phyloP scores from a whole-genome alignment of 495 filamentous ascomycete species.

The Penicillium paxilli region DNA sequence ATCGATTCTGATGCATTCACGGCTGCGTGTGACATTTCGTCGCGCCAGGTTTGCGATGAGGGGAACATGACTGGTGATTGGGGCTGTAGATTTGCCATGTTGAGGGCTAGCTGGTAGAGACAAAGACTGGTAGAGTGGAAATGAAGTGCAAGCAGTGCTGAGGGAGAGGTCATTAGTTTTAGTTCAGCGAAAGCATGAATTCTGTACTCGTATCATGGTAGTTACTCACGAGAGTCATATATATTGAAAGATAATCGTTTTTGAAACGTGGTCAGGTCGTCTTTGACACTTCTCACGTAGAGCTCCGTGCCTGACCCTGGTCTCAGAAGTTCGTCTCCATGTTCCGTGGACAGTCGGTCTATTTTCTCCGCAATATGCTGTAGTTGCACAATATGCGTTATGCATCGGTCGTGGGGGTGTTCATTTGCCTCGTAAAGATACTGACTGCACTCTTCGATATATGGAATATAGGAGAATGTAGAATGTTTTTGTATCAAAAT shows the following conservation, averaged over 20 bases:
- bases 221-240: conserved; percentile 16
- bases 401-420: conserved; percentile 18
- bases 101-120: conserved; percentile 23
- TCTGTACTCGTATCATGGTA: not conserved
- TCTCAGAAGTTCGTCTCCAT: conserved; percentile 8
- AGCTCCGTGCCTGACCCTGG: conserved; percentile 22
- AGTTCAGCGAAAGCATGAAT: not conserved
- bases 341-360: conserved; percentile 14
- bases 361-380: conserved; percentile 28
- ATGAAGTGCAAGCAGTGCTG: conserved; percentile 23
- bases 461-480: conserved; percentile 14
- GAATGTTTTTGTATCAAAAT: conserved; percentile 24
- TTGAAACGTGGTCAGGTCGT: conserved; percentile 20
- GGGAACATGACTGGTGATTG: not conserved
- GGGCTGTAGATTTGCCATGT: not conserved
- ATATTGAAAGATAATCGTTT: conserved; percentile 14
- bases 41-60: not conserved
- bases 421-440: conserved; percentile 13
- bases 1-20: conserved; percentile 11
- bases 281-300: conserved; percentile 19
- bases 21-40: conserved; percentile 9
- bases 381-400: conserved; percentile 20
- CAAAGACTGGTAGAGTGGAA: conserved; percentile 21
- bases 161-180: not conserved
- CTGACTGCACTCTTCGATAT: conserved; percentile 22